Base-by-base conservation (phyloP, 352 stramenopile genomes). In the Pythium vanterpoolii region DNA sequence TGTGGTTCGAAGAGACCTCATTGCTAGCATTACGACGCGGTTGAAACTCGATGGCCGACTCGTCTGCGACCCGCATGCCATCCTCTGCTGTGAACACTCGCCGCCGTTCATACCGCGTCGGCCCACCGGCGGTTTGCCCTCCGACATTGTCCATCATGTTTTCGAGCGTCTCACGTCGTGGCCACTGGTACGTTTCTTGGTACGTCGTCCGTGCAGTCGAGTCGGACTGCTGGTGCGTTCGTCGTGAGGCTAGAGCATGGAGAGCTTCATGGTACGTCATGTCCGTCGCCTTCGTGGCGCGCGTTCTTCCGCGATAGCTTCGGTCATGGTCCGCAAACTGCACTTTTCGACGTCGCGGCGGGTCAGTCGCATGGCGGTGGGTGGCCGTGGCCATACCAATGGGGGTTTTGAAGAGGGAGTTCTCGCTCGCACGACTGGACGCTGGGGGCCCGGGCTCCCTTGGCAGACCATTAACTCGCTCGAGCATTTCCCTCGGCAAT, bases 1-100 rank as follows among this genome's bases (percentile, higher is more conserved):
- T 48, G 42, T 14, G 24, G 42, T 45, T 45, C 31, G n/a, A 26
- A 8, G 24, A 18, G n/a, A 28, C 42, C 1, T 30, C 3, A 28
- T 24, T 48, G 16, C 42, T 30, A 0, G 48, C 48, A 3, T 44
- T 28, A 54, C n/a, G 0, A 10, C 42, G 21, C 19, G 19, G 38
- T 30, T 30, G 64, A 57, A 82, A 77, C 36, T 83, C 71, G 5
- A 64, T 57, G 1, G 36, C 62, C 1, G 69, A 72, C 23, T 62
- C 49, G 8, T 71, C 72, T 4, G 77, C 75, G 18, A 87, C 64
- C 4, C 62, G 48, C 38, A 75, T 68, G 14, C 72, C 77, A 4
- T 76, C 65, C 4, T 68, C 26, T 1, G 64, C 73, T 28, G 66
- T 72, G 36, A 77, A 38, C 27, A 85, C 58, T 30, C 45, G 46